Evolutionary conservation across 2,329 filamentous ascomycete genomes (phyloP).

Genomic region (Penicillium janthinellum): DNA sequence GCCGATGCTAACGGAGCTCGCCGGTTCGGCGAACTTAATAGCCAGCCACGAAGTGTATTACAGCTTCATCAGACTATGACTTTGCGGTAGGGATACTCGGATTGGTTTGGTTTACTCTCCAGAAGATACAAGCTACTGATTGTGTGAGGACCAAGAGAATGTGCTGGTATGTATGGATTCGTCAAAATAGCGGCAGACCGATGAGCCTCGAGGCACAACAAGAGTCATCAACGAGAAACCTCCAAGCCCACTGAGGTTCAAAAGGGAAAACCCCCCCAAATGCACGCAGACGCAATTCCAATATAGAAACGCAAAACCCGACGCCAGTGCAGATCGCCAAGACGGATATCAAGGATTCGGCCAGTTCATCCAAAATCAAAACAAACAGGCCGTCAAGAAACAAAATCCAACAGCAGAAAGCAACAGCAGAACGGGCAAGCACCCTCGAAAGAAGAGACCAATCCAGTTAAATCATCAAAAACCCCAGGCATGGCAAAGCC

Average conservation of each 20-base stretch:
- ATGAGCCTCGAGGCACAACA: slow-evolving; percentile 15
- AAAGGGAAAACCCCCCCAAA: slow-evolving; percentile 17
- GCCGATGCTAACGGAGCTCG: slow-evolving; percentile 23
- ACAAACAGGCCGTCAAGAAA: slow-evolving; percentile 6
- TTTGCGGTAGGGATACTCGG: background rate
- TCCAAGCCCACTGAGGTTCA: slow-evolving; percentile 11
- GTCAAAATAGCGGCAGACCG: slow-evolving; percentile 28
- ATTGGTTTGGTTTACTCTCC: too few species aligned
- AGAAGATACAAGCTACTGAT: background rate
- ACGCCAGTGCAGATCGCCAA: slow-evolving; percentile 38
- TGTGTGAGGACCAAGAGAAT: background rate
- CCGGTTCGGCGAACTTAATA: slow-evolving; percentile 13
- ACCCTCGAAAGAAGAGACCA: slow-evolving; percentile 15
- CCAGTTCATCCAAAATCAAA: slow-evolving; percentile 16
- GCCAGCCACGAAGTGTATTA: background rate
- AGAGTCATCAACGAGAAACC: slow-evolving; percentile 20
- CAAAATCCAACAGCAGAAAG: background rate
- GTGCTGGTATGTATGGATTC: slow-evolving; percentile 25
- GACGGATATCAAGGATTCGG: slow-evolving; percentile 39
- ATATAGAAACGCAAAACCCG: slow-evolving; percentile 28
- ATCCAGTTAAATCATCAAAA: slow-evolving; percentile 26
- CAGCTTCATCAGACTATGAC: too few species aligned
- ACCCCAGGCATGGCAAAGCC: slow-evolving; percentile 16
- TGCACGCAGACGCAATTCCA: slow-evolving; percentile 27
- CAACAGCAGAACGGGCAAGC: slow-evolving; percentile 11